Evolutionary conservation across 192 early-diverging fungal species (phyloP).

Genomic region (Coemansia guatemalensis): DNA sequence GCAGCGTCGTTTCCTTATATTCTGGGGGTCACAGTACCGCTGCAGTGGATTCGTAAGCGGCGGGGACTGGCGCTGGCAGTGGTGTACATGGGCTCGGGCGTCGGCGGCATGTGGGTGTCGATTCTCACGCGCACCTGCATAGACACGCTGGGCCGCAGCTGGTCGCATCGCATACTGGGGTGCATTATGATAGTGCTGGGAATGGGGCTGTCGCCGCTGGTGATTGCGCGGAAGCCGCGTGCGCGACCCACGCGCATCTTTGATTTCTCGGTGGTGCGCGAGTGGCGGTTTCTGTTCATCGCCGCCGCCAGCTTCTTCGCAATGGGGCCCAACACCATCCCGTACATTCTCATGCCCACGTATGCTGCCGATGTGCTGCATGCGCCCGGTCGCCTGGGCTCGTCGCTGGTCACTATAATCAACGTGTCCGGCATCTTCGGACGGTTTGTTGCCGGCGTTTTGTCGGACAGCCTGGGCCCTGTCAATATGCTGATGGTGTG

Average conservation of each 20-base stretch:
- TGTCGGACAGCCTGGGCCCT: conserved; percentile 39
- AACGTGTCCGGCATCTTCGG: conserved; percentile 51
- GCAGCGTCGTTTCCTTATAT: conserved; percentile 50
- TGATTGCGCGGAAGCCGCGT: conserved; percentile 17
- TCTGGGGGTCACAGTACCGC: conserved; percentile 39
- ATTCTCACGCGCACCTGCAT: conserved; percentile 27
- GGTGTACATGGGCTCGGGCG: conserved; percentile 40
- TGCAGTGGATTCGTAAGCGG: conserved; percentile 39
- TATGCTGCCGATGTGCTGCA: conserved; percentile 41
- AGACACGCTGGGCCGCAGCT: conserved; percentile 29
- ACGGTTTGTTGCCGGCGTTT: conserved; percentile 35
- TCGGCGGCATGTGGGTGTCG: conserved; percentile 52
- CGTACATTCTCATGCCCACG: conserved; percentile 49
- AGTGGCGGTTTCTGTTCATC: conserved; percentile 42
- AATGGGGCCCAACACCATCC: conserved; percentile 53
- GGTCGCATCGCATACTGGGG: conserved; percentile 44
- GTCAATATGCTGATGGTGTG: conserved; percentile 42
- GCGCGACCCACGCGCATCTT: conserved; percentile 18
- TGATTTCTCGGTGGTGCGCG: conserved; percentile 36
- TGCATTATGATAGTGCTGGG: conserved; percentile 33
- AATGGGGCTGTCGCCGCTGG: conserved; percentile 38
- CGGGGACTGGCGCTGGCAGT: conserved; percentile 41
- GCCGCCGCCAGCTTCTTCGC: conserved; percentile 47
- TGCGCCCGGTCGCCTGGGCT: conserved; percentile 26
- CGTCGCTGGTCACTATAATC: conserved; percentile 39